Percentiles rank a stretch among this genome's conserved stretches.
Evolutionary conservation across 495 filamentous ascomycete genomes (phyloP).

Genomic region (Penicillium antarcticum): DNA sequence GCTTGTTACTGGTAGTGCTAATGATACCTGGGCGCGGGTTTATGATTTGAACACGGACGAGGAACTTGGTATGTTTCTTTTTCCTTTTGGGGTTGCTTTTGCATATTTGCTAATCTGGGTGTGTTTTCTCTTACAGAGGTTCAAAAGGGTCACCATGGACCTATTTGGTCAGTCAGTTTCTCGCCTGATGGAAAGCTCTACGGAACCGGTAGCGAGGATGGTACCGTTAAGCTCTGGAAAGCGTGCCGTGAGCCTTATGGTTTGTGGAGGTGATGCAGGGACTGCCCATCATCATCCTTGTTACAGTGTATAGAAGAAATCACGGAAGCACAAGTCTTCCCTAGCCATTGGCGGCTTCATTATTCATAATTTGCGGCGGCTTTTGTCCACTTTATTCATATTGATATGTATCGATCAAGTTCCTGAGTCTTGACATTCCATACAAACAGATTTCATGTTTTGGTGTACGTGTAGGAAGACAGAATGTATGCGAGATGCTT

Average conservation of each 20-base stretch:
- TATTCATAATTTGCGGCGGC: neutral
- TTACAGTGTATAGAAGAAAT: conserved; percentile 3
- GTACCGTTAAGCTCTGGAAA: conserved; percentile 93
- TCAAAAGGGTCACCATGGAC: conserved; percentile 96
- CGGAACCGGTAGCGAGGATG: conserved; percentile 94
- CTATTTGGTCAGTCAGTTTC: conserved; percentile 92
- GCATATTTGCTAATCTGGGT: conserved; percentile 21
- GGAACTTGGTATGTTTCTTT: conserved; percentile 60
- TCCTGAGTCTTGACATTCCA: too few species aligned
- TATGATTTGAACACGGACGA: conserved; percentile 79
- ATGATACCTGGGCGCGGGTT: conserved; percentile 91
- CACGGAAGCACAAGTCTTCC: neutral
- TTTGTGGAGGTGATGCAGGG: conserved; percentile 52
- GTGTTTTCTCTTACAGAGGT: conserved; percentile 54
- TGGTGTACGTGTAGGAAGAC: too few species aligned
- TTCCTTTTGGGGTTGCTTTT: neutral
- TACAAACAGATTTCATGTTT: too few species aligned
- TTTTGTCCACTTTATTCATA: neutral
- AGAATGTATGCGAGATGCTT: neutral
- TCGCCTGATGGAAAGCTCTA: conserved; percentile 94
- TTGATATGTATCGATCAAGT: neutral
- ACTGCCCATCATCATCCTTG: neutral
- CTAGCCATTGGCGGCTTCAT: neutral
- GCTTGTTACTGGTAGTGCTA: conserved; percentile 79
- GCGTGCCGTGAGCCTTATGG: conserved; percentile 65